These are phyloP conservation scores for Alternaria conjuncta DNA, from an alignment of 2,329 filamentous ascomycete species.

Conservation along the genomic window DNA sequence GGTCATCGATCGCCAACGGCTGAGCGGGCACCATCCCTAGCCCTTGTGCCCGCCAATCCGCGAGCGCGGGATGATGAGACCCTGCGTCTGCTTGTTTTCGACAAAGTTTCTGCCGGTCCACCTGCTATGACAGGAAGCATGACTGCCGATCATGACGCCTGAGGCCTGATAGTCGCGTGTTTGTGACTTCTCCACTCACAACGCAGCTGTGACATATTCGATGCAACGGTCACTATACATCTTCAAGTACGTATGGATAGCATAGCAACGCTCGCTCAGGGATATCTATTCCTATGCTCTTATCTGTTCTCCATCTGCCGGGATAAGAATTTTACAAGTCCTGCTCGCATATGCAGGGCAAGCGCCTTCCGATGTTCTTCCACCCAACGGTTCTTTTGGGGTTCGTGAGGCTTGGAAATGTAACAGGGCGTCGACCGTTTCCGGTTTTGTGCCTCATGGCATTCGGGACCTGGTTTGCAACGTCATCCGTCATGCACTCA, in stretches of 20 bases:
- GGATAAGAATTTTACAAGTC: neutral
- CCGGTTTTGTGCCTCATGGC: slow-evolving; percentile 4
- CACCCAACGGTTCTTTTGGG: slow-evolving; percentile 7
- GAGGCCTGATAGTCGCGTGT: slow-evolving; percentile 22
- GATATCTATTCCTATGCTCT: neutral
- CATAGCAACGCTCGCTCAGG: neutral
- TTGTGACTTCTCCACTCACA: slow-evolving; percentile 8
- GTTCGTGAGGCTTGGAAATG: neutral
- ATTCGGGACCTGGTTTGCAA: neutral
- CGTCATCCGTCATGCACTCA: slow-evolving; percentile 4
- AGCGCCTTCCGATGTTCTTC: slow-evolving; percentile 3
- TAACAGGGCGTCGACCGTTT: neutral
- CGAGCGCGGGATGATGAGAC: slow-evolving; percentile 26
- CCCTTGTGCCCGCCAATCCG: slow-evolving; percentile 22
- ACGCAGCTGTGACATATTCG: slow-evolving; percentile 9
- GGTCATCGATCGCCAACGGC: slow-evolving; percentile 31
- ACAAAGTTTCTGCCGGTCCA: slow-evolving; percentile 30
- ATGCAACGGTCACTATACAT: neutral
- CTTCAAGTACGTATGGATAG: neutral
- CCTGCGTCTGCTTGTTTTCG: slow-evolving; percentile 34
- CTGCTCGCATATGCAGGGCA: neutral
- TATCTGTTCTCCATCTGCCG: neutral
- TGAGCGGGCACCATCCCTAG: slow-evolving; percentile 27
- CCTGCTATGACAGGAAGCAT: slow-evolving; percentile 15
- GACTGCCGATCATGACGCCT: slow-evolving; percentile 42